These are phyloP conservation scores for Pelargonium fulgidum DNA, from an alignment of 441 rosid genomes.

Conservation along the genomic window DNA sequence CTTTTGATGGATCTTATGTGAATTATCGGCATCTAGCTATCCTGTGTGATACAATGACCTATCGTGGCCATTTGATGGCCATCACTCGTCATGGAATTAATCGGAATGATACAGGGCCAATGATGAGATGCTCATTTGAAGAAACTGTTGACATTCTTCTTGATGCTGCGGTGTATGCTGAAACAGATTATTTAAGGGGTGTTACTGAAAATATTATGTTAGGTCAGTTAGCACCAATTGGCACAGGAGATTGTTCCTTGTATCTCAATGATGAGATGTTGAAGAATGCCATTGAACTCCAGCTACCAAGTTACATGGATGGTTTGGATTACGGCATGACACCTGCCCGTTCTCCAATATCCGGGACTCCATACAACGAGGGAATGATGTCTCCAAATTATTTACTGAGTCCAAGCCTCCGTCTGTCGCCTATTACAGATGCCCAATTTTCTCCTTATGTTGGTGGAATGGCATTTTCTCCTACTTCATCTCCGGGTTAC, in stretches of 20 bases:
- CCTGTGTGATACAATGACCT: conserved; percentile 96
- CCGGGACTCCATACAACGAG: conserved; percentile 87
- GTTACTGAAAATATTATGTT: conserved; percentile 97
- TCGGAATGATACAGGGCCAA: conserved; percentile 90
- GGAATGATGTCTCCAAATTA: conserved; percentile 95
- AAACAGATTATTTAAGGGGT: conserved; percentile 74
- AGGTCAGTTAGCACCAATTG: conserved; percentile 96
- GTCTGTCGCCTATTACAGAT: conserved; percentile 72
- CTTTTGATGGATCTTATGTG: conserved; percentile 96
- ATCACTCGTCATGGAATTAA: conserved; percentile 98
- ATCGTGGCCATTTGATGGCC: conserved; percentile 98
- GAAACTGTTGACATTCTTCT: conserved; percentile 97
- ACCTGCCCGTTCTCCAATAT: conserved; percentile 70
- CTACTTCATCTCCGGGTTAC: conserved; percentile 78
- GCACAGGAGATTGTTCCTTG: conserved; percentile 82
- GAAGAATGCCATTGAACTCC: conserved; percentile 96
- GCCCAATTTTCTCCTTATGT: conserved; percentile 87
- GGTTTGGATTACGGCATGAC: conserved; percentile 87
- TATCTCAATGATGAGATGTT: conserved; percentile 95
- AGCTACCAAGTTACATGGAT: conserved; percentile 96
- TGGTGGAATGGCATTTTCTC: conserved; percentile 82
- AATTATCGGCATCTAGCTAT: conserved; percentile 94
- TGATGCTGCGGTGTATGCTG: conserved; percentile 96
- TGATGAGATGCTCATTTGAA: conserved; percentile 99
- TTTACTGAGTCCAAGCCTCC: conserved; percentile 68